These are phyloP conservation scores for Verbascum thapsus DNA, from an alignment of 257 asterid genomes.

Conservation along the genomic window DNA sequence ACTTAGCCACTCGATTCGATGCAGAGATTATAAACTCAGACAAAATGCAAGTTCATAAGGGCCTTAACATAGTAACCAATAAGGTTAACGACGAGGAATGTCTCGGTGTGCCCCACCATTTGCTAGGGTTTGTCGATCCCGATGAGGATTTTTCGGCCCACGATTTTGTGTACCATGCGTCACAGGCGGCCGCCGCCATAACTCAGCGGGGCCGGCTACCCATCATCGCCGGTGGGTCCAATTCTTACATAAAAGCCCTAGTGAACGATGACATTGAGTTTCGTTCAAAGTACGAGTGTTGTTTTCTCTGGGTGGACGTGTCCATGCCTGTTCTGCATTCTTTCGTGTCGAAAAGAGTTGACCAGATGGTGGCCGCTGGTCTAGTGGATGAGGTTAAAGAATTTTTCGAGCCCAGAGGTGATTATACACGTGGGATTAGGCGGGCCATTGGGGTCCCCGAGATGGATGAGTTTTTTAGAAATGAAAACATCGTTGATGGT, in stretches of 20 bases:
- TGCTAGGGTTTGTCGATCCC: constrained; percentile 46
- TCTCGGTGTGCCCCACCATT: constrained; percentile 56
- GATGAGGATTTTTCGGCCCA: constrained; percentile 45
- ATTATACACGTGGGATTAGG: constrained; percentile 48
- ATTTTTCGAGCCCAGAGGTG: constrained; percentile 37
- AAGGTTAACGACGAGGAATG: constrained; percentile 50
- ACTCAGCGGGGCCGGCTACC: constrained; percentile 41
- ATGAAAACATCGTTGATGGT: constrained; percentile 20
- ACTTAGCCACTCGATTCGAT: constrained; percentile 47
- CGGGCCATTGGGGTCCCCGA: constrained; percentile 69
- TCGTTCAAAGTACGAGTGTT: constrained; percentile 45
- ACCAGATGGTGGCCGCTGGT: constrained; percentile 52
- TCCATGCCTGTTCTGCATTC: constrained; percentile 36
- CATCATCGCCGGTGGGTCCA: constrained; percentile 68
- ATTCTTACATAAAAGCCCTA: constrained; percentile 52
- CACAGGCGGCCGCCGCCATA: constrained; percentile 36
- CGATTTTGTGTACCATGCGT: constrained; percentile 45
- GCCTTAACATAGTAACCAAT: constrained; percentile 45
- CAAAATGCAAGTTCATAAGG: constrained; percentile 59
- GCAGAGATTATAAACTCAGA: constrained; percentile 61
- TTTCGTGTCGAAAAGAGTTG: constrained; percentile 48
- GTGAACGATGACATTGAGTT: constrained; percentile 39
- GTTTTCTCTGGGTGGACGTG: constrained; percentile 57
- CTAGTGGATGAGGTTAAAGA: constrained; percentile 48
- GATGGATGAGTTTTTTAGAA: constrained; percentile 48